Percentiles rank a stretch among this genome's conserved stretches.
These are phyloP conservation scores for Aspergillus sojae DNA, from an alignment of 2,329 filamentous ascomycete genomes.

Conservation along the genomic window DNA sequence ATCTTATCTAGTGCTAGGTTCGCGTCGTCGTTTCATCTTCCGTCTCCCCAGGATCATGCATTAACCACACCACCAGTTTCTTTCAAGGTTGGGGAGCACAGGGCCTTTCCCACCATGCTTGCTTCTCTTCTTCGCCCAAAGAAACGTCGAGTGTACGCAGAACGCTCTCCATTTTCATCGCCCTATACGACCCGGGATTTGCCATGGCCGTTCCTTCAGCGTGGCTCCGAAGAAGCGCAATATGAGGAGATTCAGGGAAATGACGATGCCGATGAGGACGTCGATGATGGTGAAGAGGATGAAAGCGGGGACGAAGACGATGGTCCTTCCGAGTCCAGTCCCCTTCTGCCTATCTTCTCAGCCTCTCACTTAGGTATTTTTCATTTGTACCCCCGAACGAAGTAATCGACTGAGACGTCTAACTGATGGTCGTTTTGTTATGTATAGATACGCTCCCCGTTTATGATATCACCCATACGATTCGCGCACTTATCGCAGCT, in stretches of 20 bases:
- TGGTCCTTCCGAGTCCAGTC: constrained; percentile 50
- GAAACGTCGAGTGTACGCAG: constrained; percentile 28
- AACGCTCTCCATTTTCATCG: constrained; percentile 34
- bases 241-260: constrained; percentile 34
- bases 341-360: constrained; percentile 77
- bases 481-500: constrained; percentile 79
- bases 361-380: constrained; percentile 71
- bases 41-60: neutral
- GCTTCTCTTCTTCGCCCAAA: constrained; percentile 35
- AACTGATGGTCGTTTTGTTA: neutral
- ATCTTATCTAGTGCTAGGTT: neutral
- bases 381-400: neutral
- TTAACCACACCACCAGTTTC: neutral
- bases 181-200: constrained; percentile 28
- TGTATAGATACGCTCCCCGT: constrained; percentile 78
- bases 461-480: constrained; percentile 87
- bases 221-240: constrained; percentile 9
- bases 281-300: constrained; percentile 39
- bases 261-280: constrained; percentile 44
- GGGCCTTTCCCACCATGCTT: constrained; percentile 27
- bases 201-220: constrained; percentile 23
- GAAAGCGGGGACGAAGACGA: constrained; percentile 48
- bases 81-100: neutral
- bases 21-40: constrained; percentile 3
- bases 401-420: neutral